Conservation (phyloP, 2,329 filamentous ascomycete species). For the Colletotrichum sidae region DNA sequence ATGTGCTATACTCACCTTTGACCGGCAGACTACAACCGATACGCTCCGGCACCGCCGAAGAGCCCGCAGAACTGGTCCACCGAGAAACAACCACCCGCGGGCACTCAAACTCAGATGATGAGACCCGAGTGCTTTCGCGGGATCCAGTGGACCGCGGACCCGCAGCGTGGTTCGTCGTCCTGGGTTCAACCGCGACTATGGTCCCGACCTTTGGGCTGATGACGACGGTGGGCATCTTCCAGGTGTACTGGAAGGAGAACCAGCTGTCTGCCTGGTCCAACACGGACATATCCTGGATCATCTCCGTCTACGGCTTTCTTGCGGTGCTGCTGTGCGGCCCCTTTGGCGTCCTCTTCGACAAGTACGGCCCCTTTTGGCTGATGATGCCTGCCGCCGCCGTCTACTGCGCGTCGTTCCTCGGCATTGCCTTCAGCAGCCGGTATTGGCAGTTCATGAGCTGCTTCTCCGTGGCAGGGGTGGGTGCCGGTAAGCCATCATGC, state of each 20-base stretch:
- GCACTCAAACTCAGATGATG: neutral
- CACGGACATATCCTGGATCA: conserved; percentile 44
- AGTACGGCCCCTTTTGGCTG: conserved; percentile 37
- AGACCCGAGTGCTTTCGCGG: conserved; percentile 42
- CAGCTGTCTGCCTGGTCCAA: conserved; percentile 39
- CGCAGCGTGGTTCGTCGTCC: conserved; percentile 27
- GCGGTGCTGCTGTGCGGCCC: conserved; percentile 41
- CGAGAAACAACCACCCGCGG: neutral
- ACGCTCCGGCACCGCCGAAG: conserved; percentile 29
- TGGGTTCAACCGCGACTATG: conserved; percentile 24
- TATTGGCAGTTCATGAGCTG: conserved; percentile 46
- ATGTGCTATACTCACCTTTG: no score
- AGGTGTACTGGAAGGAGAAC: conserved; percentile 43
- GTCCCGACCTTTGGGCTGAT: conserved; percentile 44
- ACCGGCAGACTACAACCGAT: no score
- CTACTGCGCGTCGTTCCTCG: conserved; percentile 43
- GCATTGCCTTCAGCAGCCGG: conserved; percentile 42
- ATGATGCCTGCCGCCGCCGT: conserved; percentile 39
- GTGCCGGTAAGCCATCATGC: conserved; percentile 39
- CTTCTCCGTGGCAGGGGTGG: conserved; percentile 43
- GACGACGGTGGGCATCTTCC: conserved; percentile 45
- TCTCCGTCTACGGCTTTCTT: conserved; percentile 44
- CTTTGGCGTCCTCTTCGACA: conserved; percentile 42
- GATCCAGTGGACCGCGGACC: conserved; percentile 28
- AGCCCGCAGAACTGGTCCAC: conserved; percentile 1